Evolutionary conservation across 1,284 basidiomycete species (phyloP), one percentile per base, ranked within the genome.

Genomic region (Trichosporon inkin): DNA sequence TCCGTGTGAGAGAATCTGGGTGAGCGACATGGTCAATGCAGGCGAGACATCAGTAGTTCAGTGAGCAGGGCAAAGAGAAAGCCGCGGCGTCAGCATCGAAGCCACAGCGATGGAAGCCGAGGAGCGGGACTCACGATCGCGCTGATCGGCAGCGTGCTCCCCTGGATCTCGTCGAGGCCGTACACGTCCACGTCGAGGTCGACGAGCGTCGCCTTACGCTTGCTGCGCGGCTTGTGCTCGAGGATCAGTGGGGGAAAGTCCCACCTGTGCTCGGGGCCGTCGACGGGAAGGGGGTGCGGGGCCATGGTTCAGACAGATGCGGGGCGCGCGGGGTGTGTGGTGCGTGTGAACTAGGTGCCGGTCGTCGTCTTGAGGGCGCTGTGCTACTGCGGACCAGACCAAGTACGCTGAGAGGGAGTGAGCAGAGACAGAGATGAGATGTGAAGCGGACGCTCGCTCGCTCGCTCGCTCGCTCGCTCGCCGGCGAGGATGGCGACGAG

Each of bases 161-260:
- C 60, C 39, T 64, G 53, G 36, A 75, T 71, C 67, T 77, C 75
- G 16, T 74, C 67, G 36, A 77, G 60, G 0, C 75, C 75, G 57
- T 68, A 75, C 3, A 77, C 67, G 20, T 68, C 60, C 36, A 72
- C 55, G 3, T 70, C 64, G 10, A 77, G 63, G 1, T 73, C 75
- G 19, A 69, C 68, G 19, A 71, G 63, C 7, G 56, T 57, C 1
- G 69, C 22, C 13, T 60, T 60, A 14, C 10, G 34, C 56, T 56
- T 62, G 20, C 56, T 58, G 10, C 39, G 56, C 1, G 53, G 40
- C 6, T 58, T 56, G 51, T 68, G 61, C 7, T 63, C 67, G 7
- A 72, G 58, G 7, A 62, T 59, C 6, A 75, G 60, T 6, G 64
- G 54, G 1, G 66, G 40, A 19, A 53, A 57, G 60, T 64, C 60